Evolutionary conservation across 2,329 filamentous ascomycete genomes (phyloP).

Genomic region (Fusarium drepaniforme): DNA sequence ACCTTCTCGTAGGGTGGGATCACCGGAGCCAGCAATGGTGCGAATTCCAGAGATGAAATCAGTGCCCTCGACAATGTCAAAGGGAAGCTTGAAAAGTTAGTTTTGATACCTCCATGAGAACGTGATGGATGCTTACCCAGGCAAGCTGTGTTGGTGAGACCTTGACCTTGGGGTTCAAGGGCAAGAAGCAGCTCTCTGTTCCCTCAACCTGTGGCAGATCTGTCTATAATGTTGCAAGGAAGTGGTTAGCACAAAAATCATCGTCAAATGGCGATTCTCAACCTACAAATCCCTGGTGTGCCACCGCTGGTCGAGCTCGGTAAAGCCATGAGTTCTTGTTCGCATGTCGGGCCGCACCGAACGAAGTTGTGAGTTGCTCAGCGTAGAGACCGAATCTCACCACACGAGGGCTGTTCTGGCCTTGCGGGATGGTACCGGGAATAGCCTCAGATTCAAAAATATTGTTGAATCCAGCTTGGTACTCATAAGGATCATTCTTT

Average conservation of each 20-base stretch:
- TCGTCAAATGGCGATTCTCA: too few species aligned
- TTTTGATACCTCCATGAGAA: accelerated
- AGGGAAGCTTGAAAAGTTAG: conserved; percentile 32
- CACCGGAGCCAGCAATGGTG: conserved; percentile 62
- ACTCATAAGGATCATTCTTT: conserved; percentile 60
- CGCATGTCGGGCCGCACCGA: conserved; percentile 45
- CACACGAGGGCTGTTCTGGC: conserved; percentile 58
- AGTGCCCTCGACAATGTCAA: conserved; percentile 55
- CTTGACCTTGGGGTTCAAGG: conserved; percentile 37
- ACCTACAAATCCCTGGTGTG: conserved; percentile 45
- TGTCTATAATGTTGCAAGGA: conserved; percentile 13
- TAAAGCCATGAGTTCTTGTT: conserved; percentile 50
- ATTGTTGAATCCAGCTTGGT: conserved; percentile 68
- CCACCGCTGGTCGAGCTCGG: conserved; percentile 45
- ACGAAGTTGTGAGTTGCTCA: conserved; percentile 58
- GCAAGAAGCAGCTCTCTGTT: conserved; percentile 42
- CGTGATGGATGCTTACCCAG: conserved; percentile 23
- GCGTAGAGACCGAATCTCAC: conserved; percentile 54
- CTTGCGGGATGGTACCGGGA: conserved; percentile 59
- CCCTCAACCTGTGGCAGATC: conserved; percentile 41
- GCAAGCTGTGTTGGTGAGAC: conserved; percentile 41
- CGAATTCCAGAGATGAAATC: conserved; percentile 54
- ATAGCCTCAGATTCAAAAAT: conserved; percentile 57
- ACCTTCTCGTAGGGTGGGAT: conserved; percentile 61
- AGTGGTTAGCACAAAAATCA: too few species aligned